A percentile compares a stretch with the other conserved stretches of the same genome.
Evolutionary conservation across 805 yeast species (phyloP).

Genomic region (Wickerhamiella alocasiicola): DNA sequence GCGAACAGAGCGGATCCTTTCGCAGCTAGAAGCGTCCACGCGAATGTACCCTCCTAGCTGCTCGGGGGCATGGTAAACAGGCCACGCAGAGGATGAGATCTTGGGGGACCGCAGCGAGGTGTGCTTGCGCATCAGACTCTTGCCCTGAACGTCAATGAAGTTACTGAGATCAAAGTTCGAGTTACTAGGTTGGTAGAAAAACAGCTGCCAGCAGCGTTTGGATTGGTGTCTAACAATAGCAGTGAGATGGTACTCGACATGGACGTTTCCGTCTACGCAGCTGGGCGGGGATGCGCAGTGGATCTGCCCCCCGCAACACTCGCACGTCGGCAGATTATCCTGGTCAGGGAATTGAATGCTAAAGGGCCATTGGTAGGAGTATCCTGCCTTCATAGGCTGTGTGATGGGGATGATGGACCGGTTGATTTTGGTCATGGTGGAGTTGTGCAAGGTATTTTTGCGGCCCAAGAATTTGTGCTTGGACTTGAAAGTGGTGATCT

Average conservation of each 20-base stretch:
- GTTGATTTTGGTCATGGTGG: constrained; percentile 4
- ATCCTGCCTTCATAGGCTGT: constrained; percentile 1
- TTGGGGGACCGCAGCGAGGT: neutral
- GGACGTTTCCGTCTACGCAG: constrained; percentile 4
- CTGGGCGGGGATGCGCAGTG: constrained; percentile 9
- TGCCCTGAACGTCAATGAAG: constrained; percentile 8
- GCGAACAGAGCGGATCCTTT: constrained; percentile 1
- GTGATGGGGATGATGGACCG: constrained; percentile 2
- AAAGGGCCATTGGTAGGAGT: constrained; percentile 8
- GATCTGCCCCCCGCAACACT: constrained; percentile 1
- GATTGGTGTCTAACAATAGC: constrained; percentile 6
- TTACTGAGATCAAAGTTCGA: constrained; percentile 2
- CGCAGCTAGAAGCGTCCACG: neutral
- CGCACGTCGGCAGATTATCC: constrained; percentile 5
- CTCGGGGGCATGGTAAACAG: constrained; percentile 5
- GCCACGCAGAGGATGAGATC: constrained; percentile 7
- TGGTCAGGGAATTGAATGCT: constrained; percentile 11
- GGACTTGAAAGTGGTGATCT: constrained; percentile 4
- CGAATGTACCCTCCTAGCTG: constrained; percentile 5
- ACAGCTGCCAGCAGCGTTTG: constrained; percentile 12
- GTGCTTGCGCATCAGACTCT: constrained; percentile 11
- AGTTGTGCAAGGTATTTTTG: neutral
- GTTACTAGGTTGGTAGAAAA: constrained; percentile 5
- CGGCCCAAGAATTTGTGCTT: constrained; percentile 6
- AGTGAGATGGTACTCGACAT: constrained; percentile 9